These are phyloP conservation scores for Cadophora luteo-olivacea DNA, from an alignment of 2,329 filamentous ascomycete species.

Conservation along the genomic window DNA sequence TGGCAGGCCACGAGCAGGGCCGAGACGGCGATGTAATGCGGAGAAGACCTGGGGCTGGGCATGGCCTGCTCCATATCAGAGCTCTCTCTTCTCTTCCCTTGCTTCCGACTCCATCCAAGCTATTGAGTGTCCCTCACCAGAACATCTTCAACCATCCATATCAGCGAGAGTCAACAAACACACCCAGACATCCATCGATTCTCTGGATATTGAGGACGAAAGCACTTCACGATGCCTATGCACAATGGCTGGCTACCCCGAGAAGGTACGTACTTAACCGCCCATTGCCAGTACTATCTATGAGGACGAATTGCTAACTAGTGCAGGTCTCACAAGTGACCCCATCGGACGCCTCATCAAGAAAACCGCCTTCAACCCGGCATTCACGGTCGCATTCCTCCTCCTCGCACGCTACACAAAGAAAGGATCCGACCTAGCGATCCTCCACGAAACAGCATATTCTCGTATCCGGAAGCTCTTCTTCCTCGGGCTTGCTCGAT, in stretches of 20 bases:
- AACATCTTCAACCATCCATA: neutral
- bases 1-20: neutral
- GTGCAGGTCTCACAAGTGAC: slow-evolving; percentile 61
- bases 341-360: slow-evolving; percentile 63
- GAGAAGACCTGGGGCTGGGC: slow-evolving; percentile 13
- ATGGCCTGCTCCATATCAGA: neutral
- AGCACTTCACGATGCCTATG: slow-evolving; percentile 49
- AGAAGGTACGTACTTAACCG: slow-evolving; percentile 51
- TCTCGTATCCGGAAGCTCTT: slow-evolving; percentile 60
- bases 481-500: slow-evolving; percentile 56
- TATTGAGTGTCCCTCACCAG: neutral
- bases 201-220: neutral
- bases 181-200: neutral
- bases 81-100: neutral
- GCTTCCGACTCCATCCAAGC: neutral
- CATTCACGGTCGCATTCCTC: slow-evolving; percentile 67
- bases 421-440: slow-evolving; percentile 60
- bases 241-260: slow-evolving; percentile 60
- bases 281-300: neutral
- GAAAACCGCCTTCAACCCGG: slow-evolving; percentile 68
- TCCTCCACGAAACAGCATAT: slow-evolving; percentile 58
- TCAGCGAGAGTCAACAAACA: neutral
- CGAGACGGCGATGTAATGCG: neutral
- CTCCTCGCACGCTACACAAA: slow-evolving; percentile 69
- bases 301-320: neutral